Evolutionary conservation across 805 yeast genomes (phyloP).

Genomic region (Yamadazyma kitorensis): DNA sequence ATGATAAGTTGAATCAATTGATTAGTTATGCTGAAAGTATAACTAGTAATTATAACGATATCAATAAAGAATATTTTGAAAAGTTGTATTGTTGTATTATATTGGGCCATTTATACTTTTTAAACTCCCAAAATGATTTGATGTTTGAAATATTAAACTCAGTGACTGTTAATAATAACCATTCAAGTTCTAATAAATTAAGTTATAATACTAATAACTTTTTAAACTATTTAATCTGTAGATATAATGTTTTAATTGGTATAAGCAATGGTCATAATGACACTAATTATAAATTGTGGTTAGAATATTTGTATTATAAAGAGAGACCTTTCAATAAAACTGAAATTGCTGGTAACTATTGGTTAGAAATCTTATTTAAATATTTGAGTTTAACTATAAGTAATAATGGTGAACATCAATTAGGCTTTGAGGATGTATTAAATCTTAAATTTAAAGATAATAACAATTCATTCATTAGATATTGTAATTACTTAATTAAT

Average conservation of each 20-base stretch:
- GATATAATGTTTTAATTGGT: slow-evolving; percentile 33
- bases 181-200: slow-evolving; percentile 11
- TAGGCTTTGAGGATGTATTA: slow-evolving; percentile 14
- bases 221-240: slow-evolving; percentile 28
- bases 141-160: slow-evolving; percentile 17
- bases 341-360: slow-evolving; percentile 32
- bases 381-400: slow-evolving; percentile 16
- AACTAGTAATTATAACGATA: slow-evolving; percentile 22
- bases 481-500: slow-evolving; percentile 24
- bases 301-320: slow-evolving; percentile 24
- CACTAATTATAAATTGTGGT: slow-evolving; percentile 23
- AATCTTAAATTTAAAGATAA: slow-evolving; percentile 25
- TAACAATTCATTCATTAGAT: slow-evolving; percentile 21
- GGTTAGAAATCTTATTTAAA: slow-evolving; percentile 30
- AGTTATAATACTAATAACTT: slow-evolving; percentile 20
- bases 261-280: slow-evolving; percentile 14
- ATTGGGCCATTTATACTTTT: slow-evolving; percentile 32
- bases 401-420: slow-evolving; percentile 16
- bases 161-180: slow-evolving; percentile 12
- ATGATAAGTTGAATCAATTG: slow-evolving; percentile 24
- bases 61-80: slow-evolving; percentile 25
- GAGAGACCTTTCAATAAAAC: slow-evolving; percentile 23
- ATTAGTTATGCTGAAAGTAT: slow-evolving; percentile 24
- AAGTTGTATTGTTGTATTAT: slow-evolving; percentile 29
- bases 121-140: slow-evolving; percentile 23